phyloP scores from a whole-genome alignment of 352 stramenopile genomes.

The Elongisporangium undulatum region DNA sequence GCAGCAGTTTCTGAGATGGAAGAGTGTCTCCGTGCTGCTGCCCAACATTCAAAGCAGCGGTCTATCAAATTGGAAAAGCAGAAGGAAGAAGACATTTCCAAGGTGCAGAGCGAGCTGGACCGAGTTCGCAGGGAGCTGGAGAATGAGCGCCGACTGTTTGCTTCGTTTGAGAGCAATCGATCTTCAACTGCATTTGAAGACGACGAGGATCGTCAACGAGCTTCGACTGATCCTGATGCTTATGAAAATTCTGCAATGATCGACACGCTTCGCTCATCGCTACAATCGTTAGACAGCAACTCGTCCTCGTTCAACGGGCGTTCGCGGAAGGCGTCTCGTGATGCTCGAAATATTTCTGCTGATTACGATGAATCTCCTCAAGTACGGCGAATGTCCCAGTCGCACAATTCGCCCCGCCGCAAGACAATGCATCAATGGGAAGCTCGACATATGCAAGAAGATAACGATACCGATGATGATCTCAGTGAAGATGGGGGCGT shows the following conservation, averaged over 20 bases:
- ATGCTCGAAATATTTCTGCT: background rate
- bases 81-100: conserved; percentile 45
- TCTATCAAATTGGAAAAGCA: conserved; percentile 59
- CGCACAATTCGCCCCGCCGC: conserved; percentile 21
- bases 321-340: conserved; percentile 6
- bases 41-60: conserved; percentile 41
- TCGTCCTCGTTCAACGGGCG: conserved; percentile 16
- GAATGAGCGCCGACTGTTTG: conserved; percentile 33
- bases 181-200: conserved; percentile 22
- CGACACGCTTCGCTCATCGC: conserved; percentile 27
- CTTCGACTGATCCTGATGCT: conserved; percentile 14
- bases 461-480: conserved; percentile 20
- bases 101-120: conserved; percentile 43
- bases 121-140: conserved; percentile 49
- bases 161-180: conserved; percentile 23
- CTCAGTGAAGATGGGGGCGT: conserved; percentile 44
- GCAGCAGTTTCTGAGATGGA: conserved; percentile 62
- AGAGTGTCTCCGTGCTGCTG: conserved; percentile 32
- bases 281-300: conserved; percentile 12
- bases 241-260: conserved; percentile 31
- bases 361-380: conserved; percentile 5
- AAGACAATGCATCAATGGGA: background rate
- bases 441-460: background rate
- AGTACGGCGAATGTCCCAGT: conserved; percentile 16
- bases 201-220: conserved; percentile 13